A percentile compares a stretch with the other conserved stretches of the same genome.
phyloP scores from a whole-genome alignment of 345 rosid genomes.

The Populus euphratica region DNA sequence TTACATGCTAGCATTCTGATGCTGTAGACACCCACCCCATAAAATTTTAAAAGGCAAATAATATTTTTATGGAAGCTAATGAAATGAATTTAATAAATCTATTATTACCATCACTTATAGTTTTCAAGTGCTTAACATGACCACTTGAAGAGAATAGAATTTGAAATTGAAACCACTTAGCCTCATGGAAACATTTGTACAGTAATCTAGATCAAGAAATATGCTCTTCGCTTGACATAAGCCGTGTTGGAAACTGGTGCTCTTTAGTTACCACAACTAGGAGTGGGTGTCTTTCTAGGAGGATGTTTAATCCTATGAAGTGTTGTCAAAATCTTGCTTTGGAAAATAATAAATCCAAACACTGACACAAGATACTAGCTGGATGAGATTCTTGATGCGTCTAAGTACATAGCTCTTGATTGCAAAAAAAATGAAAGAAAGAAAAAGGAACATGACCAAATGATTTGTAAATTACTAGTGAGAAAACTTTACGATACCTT shows the following conservation, averaged over 20 bases:
- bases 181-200: neutral
- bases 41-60: neutral
- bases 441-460: too few species aligned
- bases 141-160: neutral
- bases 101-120: neutral
- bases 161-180: neutral
- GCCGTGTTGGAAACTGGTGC: neutral
- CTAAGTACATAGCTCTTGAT: neutral
- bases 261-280: neutral
- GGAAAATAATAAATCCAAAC: too few species aligned
- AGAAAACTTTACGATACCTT: neutral
- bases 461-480: too few species aligned
- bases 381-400: neutral
- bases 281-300: neutral
- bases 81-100: neutral
- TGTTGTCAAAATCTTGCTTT: too few species aligned
- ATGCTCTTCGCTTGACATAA: neutral
- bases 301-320: neutral
- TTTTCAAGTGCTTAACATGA: neutral
- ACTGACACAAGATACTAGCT: neutral
- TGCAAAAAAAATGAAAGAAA: too few species aligned
- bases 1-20: neutral
- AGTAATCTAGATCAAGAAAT: neutral
- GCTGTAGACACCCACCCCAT: neutral
- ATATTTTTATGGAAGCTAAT: neutral